Evolutionary conservation across 2,329 filamentous ascomycete species (phyloP).

Genomic region (Clonostachys rhizophaga): DNA sequence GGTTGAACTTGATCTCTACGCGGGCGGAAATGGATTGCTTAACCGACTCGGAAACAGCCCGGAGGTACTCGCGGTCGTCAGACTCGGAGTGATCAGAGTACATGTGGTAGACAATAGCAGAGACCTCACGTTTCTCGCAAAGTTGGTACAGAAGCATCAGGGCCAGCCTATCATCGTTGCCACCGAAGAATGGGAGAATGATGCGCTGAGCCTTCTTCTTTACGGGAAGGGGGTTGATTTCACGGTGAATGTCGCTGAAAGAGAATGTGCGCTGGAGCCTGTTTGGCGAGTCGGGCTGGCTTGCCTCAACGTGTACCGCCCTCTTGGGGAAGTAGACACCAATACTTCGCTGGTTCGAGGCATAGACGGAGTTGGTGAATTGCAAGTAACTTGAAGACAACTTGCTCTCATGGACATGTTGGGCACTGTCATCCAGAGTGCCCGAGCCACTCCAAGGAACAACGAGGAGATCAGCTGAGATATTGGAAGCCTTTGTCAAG

Average conservation of each 20-base stretch:
- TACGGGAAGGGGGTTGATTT: conserved; percentile 52
- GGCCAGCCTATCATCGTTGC: conserved; percentile 74
- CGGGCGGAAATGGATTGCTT: conserved; percentile 9
- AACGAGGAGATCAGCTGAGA: conserved; percentile 69
- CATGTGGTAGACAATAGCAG: conserved; percentile 65
- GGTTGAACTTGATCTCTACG: conserved; percentile 12
- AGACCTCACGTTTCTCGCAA: conserved; percentile 72
- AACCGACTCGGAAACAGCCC: conserved; percentile 9
- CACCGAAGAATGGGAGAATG: conserved; percentile 84
- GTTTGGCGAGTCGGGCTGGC: conserved; percentile 24
- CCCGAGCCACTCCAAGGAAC: conserved; percentile 89
- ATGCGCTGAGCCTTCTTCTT: conserved; percentile 73
- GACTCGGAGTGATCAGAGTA: conserved; percentile 11
- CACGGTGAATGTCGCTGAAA: conserved; percentile 49
- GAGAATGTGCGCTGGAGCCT: conserved; percentile 50
- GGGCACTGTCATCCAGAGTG: conserved; percentile 56
- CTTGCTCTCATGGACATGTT: conserved; percentile 24
- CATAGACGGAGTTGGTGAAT: conserved; percentile 68
- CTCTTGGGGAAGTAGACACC: conserved; percentile 74
- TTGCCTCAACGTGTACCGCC: too few species aligned
- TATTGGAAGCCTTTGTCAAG: conserved; percentile 62
- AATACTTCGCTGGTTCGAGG: conserved; percentile 59
- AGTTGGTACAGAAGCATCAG: conserved; percentile 81
- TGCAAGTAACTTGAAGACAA: conserved; percentile 53
- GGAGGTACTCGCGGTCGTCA: conserved; percentile 18